Evolutionary conservation across 2,329 filamentous ascomycete species (phyloP), one percentile per base, ranked within the genome.

Genomic region (Ramichloridium luteum): DNA sequence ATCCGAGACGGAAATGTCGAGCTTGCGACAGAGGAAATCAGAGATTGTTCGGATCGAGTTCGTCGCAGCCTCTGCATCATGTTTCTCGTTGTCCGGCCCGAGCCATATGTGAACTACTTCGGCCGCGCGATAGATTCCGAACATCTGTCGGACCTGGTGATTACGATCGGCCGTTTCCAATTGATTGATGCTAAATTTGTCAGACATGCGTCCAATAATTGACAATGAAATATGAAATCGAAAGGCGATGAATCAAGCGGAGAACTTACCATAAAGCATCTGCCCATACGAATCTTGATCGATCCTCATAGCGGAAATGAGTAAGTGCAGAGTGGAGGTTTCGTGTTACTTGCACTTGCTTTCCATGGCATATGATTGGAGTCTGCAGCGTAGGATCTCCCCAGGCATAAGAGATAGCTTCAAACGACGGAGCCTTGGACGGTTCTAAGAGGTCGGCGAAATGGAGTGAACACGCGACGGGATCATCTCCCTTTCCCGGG

Each of bases 361-460:
- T n/a, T 8, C n/a, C 20, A 23, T 23, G 8, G 20, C 20, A 23
- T 8, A 23, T 23, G 20, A 23, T n/a, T 23, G 8, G 20, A 8
- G 8, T n/a, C n/a, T 23, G 20, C 8, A 23, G 8, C 8, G 8
- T 23, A 8, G 25, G 25, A 13, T 27, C 13, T 13, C 25, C 25
- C 25, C 25, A 27, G 8, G 25, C 25, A 13, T 27, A 27, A 6
- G 25, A 27, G 25, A 27, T 27, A 13, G 25, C 13, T 8, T 27
- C 11, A 13, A 8, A 27, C 25, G 8, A 6, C 6, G 25, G 25
- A 27, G 6, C 9, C 20, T 23, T n/a, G 20, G 20, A 23, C n/a
- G 8, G 20, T 23, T n/a, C 20, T n/a, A 23, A 23, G n/a, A n/a
- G n/a, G n/a, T 23, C n/a, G 20, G 20, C 20, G 20, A 23, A 8